Evolutionary conservation across 1,284 basidiomycete species (phyloP), one percentile per base, ranked within the genome.

Genomic region (Rhodotorula sp.): DNA sequence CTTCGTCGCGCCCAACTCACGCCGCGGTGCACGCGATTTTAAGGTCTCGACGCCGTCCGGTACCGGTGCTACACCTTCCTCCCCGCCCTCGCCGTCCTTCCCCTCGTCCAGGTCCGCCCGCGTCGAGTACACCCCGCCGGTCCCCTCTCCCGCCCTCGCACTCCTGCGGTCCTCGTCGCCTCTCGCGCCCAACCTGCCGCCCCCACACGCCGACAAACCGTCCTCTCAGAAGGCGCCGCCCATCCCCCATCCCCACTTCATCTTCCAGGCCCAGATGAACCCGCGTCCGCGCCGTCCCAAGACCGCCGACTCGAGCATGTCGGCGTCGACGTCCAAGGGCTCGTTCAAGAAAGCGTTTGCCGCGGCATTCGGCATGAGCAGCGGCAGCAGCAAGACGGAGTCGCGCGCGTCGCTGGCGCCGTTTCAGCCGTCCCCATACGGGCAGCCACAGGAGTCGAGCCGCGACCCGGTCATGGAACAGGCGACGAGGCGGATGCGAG

Each of bases 231-330:
- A 3, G 2, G 54, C 48, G 7, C 64, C 46, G 5, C 56, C 64
- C n/a, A 36, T 34, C 29, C 56, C 36, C 0, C 36, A 36, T 36
- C 29, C 56, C 4, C 64, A 50, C 64, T 58, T 39, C 55, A 39
- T 65, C 55, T 58, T 59, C 36, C 56, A 65, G 17, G 10, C 41
- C 6, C 32, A 44, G 22, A 55, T 53, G 39, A 51, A n/a, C 50
- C 27, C 50, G 27, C 41, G 27, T 12, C 10, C 56, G 7, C 64
- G 64, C 8, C 64, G 56, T 2, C 56, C 64, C 21, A 58, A 58
- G 22, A 58, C 64, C 27, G 56, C 64, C 46, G 56, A 65, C 36
- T 65, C 64, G 55, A n/a, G 55, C 17, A 50, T 27, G 56, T 22
- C 46, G 27, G 37, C 39, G 39, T 46, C 62, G 53, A 46, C 53